Evolutionary conservation across 2,329 filamentous ascomycete species (phyloP).

Genomic region (Diplocarpon rosae): DNA sequence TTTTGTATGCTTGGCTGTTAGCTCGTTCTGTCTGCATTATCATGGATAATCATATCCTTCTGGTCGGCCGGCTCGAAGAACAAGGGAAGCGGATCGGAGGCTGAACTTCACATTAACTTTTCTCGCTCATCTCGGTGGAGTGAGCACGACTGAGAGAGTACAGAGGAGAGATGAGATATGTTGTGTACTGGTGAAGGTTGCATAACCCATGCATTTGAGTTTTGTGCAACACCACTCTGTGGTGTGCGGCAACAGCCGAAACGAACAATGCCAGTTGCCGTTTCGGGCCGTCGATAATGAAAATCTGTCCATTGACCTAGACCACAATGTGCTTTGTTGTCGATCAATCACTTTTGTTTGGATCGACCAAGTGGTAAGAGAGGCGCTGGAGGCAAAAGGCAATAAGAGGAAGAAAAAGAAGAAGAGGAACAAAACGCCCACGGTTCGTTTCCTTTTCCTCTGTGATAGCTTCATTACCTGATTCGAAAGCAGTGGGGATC

Average conservation of each 20-base stretch:
- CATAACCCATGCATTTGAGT: slow-evolving; percentile 6
- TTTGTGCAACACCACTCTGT: slow-evolving; percentile 2
- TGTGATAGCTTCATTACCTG: too few species aligned
- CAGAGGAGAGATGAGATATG: too few species aligned
- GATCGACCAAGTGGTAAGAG: too few species aligned
- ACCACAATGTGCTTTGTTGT: too few species aligned
- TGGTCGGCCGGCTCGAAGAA: too few species aligned
- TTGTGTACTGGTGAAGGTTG: not conserved
- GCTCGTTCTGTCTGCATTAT: not conserved
- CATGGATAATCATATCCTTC: not conserved
- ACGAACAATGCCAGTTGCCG: not conserved
- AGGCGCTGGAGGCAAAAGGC: not conserved
- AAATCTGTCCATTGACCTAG: too few species aligned
- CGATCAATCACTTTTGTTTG: too few species aligned
- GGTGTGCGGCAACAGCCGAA: slow-evolving; percentile 8
- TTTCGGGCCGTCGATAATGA: slow-evolving; percentile 4
- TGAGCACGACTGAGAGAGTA: too few species aligned
- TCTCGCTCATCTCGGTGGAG: too few species aligned
- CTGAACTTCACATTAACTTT: too few species aligned
- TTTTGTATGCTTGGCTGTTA: too few species aligned
- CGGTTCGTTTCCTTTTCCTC: not conserved
- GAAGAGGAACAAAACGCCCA: not conserved
- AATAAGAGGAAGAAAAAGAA: not conserved
- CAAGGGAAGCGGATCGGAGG: not conserved
- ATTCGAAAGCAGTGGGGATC: too few species aligned